These are phyloP conservation scores for Globisporangium rhizosaccharum DNA, from an alignment of 352 stramenopile species.

Conservation along the genomic window DNA sequence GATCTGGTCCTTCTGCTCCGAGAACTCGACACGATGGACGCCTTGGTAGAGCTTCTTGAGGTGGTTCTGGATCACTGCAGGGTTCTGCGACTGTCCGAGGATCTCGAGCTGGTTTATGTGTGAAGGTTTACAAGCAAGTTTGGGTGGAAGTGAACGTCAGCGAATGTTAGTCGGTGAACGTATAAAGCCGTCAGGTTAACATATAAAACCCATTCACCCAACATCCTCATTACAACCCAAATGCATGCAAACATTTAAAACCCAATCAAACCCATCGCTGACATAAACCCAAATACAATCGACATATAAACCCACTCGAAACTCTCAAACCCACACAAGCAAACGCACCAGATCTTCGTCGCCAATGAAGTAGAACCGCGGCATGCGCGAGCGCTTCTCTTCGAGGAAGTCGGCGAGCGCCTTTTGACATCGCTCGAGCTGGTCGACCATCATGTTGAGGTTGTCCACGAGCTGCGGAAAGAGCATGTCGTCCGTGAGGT, in stretches of 20 bases:
- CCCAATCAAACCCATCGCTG: too few relatives aligned
- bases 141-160: too few relatives aligned
- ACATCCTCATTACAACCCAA: too few relatives aligned
- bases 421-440: slow-evolving; percentile 94
- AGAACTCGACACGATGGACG: slow-evolving; percentile 90
- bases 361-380: slow-evolving; percentile 96
- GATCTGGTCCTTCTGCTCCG: slow-evolving; percentile 75
- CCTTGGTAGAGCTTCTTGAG: slow-evolving; percentile 96
- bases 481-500: slow-evolving; percentile 87
- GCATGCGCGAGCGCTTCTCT: slow-evolving; percentile 90
- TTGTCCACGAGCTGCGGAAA: slow-evolving; percentile 84
- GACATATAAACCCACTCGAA: too few relatives aligned
- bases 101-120: slow-evolving; percentile 82
- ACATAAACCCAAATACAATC: too few relatives aligned
- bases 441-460: slow-evolving; percentile 86
- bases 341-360: slow-evolving; percentile 86
- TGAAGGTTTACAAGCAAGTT: too few relatives aligned
- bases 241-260: too few relatives aligned
- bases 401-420: slow-evolving; percentile 93
- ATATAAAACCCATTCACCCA: too few relatives aligned
- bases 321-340: not conserved
- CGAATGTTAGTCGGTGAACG: not conserved
- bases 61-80: slow-evolving; percentile 91
- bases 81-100: slow-evolving; percentile 91
- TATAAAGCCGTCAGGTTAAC: too few relatives aligned